A percentile compares a stretch with the other conserved stretches of the same genome.
Evolutionary conservation across 1,139 yeast species (phyloP).

Genomic region (Scheffersomyces illinoinensis): DNA sequence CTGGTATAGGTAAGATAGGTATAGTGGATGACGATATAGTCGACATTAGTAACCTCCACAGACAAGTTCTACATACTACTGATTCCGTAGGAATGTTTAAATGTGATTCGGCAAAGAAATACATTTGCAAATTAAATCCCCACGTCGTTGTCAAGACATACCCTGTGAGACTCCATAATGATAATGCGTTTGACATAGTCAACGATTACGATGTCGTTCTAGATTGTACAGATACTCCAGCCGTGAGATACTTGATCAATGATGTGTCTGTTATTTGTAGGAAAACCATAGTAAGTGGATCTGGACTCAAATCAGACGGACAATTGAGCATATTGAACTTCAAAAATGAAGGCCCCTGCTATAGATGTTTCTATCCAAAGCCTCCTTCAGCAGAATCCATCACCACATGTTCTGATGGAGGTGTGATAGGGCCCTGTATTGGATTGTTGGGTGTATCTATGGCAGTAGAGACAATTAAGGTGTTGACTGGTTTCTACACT

Average conservation of each 20-base stretch:
- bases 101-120: conserved; percentile 72
- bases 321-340: conserved; percentile 79
- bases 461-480: conserved; percentile 84
- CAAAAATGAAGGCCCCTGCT: conserved; percentile 79
- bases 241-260: conserved; percentile 80
- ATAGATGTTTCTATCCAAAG: conserved; percentile 86
- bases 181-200: conserved; percentile 66
- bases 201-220: conserved; percentile 69
- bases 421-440: conserved; percentile 93
- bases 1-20: conserved; percentile 86
- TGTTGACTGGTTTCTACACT: conserved; percentile 60
- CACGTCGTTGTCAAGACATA: conserved; percentile 55
- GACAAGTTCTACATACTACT: conserved; percentile 82
- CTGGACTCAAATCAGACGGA: conserved; percentile 91
- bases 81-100: conserved; percentile 67
- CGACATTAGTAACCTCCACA: conserved; percentile 80
- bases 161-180: conserved; percentile 50
- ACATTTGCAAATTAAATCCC: conserved; percentile 63
- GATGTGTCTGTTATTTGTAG: conserved; percentile 76
- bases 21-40: conserved; percentile 87
- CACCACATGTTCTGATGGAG: conserved; percentile 89
- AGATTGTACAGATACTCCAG: conserved; percentile 95
- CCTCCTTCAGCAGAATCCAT: conserved; percentile 89
- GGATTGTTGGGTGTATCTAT: conserved; percentile 88
- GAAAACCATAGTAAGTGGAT: conserved; percentile 83